A percentile compares a stretch with the other conserved stretches of the same genome.
These are phyloP conservation scores for Didymella arachidicola DNA, from an alignment of 2,329 filamentous ascomycete species.

Conservation along the genomic window DNA sequence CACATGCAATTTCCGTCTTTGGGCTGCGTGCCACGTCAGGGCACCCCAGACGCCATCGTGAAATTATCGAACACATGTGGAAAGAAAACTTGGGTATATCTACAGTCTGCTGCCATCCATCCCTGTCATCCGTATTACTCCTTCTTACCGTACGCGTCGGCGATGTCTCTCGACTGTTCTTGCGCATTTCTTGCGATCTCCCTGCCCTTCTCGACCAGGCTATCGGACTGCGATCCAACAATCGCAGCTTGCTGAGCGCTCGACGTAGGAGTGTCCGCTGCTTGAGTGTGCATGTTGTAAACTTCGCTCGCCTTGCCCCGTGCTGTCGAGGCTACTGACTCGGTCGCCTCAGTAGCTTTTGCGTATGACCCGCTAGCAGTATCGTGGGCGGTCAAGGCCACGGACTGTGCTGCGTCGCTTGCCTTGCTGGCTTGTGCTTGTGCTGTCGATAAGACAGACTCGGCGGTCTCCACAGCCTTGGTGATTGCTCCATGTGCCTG, in stretches of 20 bases:
- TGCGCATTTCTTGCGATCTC: conserved; percentile 22
- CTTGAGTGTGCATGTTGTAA: conserved; percentile 19
- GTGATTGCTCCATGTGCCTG: conserved; percentile 19
- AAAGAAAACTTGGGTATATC: conserved; percentile 26
- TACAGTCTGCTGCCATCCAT: conserved; percentile 25
- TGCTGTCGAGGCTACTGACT: conserved; percentile 29
- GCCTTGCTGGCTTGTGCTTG: conserved; percentile 28
- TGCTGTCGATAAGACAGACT: conserved; percentile 27
- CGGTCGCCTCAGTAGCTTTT: conserved; percentile 27
- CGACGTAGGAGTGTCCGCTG: conserved; percentile 13
- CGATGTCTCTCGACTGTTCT: conserved; percentile 29
- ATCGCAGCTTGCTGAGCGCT: conserved; percentile 15
- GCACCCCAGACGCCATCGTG: conserved; percentile 9
- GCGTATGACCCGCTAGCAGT: conserved; percentile 24
- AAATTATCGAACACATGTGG: conserved; percentile 12
- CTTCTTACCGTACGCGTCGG: conserved; percentile 15
- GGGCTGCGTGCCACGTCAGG: conserved; percentile 18
- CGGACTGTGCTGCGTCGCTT: conserved; percentile 18
- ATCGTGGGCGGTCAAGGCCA: conserved; percentile 29
- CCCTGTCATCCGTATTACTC: conserved; percentile 1
- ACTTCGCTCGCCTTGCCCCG: conserved; percentile 27
- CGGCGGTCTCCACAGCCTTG: conserved; percentile 25
- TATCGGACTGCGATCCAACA: conserved; percentile 15
- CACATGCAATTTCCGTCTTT: conserved; percentile 15
- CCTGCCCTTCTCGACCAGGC: conserved; percentile 37